These are phyloP conservation scores for Scheffersomyces insectosa DNA, from an alignment of 1,139 yeast genomes.

Conservation along the genomic window DNA sequence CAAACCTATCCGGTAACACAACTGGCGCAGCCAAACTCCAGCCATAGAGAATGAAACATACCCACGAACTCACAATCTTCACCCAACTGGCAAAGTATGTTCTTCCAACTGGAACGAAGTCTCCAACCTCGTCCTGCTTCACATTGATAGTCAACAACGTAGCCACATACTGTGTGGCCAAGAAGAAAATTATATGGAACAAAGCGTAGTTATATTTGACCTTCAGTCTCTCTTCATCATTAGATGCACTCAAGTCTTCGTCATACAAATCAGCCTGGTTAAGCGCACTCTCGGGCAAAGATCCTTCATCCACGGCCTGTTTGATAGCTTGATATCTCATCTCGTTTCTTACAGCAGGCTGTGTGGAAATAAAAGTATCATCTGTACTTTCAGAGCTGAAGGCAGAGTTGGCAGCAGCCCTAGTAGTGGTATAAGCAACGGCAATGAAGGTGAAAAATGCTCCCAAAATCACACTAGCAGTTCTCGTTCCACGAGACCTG, in stretches of 20 bases:
- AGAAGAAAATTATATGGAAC: conserved; percentile 87
- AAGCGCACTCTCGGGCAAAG: conserved; percentile 90
- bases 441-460: conserved; percentile 94
- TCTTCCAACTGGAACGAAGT: conserved; percentile 95
- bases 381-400: conserved; percentile 31
- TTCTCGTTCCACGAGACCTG: conserved; percentile 86
- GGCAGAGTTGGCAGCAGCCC: conserved; percentile 86
- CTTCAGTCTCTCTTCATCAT: conserved; percentile 62
- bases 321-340: conserved; percentile 86
- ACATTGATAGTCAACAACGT: conserved; percentile 91
- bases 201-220: conserved; percentile 86
- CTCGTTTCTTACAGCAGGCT: conserved; percentile 63
- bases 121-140: conserved; percentile 79
- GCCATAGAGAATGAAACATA: conserved; percentile 78
- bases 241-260: conserved; percentile 37
- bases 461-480: conserved; percentile 84
- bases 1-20: conserved; percentile 85
- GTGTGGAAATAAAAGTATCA: conserved; percentile 38
- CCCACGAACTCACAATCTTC: conserved; percentile 89
- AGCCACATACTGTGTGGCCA: conserved; percentile 97
- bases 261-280: conserved; percentile 65
- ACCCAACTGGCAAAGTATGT: conserved; percentile 96
- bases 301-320: conserved; percentile 94
- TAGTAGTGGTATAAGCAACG: conserved; percentile 93
- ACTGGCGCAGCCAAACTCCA: conserved; percentile 95